These are phyloP conservation scores for Dissophora ornata DNA, from an alignment of 192 early-diverging fungal species.

Conservation along the genomic window DNA sequence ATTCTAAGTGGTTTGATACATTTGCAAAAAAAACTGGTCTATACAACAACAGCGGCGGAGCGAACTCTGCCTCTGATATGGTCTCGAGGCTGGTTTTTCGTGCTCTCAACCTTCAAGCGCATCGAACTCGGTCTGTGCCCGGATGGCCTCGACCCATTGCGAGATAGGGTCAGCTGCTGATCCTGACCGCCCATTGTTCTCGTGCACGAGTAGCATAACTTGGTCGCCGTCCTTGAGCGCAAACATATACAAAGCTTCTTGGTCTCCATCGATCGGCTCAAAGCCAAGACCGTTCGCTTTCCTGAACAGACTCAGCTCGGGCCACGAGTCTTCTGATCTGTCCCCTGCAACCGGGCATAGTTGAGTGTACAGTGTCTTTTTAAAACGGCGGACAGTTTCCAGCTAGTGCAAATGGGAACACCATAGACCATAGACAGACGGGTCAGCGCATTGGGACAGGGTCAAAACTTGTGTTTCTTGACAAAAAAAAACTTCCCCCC, in stretches of 20 bases:
- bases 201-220: slow-evolving; percentile 33
- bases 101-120: slow-evolving; percentile 17
- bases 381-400: slow-evolving; percentile 45
- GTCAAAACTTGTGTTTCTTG: too few species aligned
- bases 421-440: background rate
- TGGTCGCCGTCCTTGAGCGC: slow-evolving; percentile 48
- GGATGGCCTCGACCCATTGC: slow-evolving; percentile 45
- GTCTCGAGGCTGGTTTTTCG: too few species aligned
- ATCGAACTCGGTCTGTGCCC: slow-evolving; percentile 43
- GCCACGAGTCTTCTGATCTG: slow-evolving; percentile 36
- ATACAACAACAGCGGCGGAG: too few species aligned
- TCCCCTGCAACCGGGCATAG: slow-evolving; percentile 23
- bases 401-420: slow-evolving; percentile 23
- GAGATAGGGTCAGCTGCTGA: slow-evolving; percentile 21
- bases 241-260: slow-evolving; percentile 52
- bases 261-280: slow-evolving; percentile 42
- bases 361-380: slow-evolving; percentile 38
- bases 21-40: too few species aligned
- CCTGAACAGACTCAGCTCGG: slow-evolving; percentile 27
- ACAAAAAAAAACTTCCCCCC: too few species aligned
- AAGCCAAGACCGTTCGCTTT: slow-evolving; percentile 9
- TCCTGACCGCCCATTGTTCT: slow-evolving; percentile 2
- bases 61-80: too few species aligned
- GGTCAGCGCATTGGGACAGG: background rate
- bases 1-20: too few species aligned